phyloP scores from a whole-genome alignment of 257 asterid genomes.

The Henckelia pumila region DNA sequence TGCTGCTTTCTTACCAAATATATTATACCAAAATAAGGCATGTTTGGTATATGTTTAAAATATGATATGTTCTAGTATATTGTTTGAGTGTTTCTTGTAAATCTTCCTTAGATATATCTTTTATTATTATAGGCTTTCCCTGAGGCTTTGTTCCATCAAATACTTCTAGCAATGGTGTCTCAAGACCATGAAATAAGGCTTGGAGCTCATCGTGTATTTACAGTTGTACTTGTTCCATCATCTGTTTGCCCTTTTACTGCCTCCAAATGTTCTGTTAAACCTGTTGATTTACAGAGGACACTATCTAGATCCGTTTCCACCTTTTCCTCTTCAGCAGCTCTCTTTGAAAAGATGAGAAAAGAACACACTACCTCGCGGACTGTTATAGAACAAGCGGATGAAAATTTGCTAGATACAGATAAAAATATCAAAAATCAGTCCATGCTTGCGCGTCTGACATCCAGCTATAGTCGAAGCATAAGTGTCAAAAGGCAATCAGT shows the following conservation, averaged over 20 bases:
- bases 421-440: conserved; percentile 44
- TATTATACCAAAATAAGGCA: conserved; percentile 58
- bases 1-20: conserved; percentile 61
- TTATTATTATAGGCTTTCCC: conserved; percentile 56
- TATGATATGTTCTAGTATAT: conserved; percentile 21
- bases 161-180: conserved; percentile 65
- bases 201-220: conserved; percentile 71
- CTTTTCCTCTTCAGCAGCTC: conserved; percentile 69
- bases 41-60: conserved; percentile 24
- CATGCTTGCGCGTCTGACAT: conserved; percentile 50
- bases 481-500: conserved; percentile 44
- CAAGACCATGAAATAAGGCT: conserved; percentile 72
- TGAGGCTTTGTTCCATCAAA: conserved; percentile 73
- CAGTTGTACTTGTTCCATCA: conserved; percentile 75
- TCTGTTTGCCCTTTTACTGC: conserved; percentile 56
- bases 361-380: conserved; percentile 35
- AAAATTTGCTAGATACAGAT: conserved; percentile 31
- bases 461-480: conserved; percentile 50
- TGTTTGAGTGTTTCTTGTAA: conserved; percentile 19
- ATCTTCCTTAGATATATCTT: conserved; percentile 17
- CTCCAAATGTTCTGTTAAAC: conserved; percentile 28
- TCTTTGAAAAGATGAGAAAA: conserved; percentile 50
- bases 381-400: conserved; percentile 40
- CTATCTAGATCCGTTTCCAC: conserved; percentile 67
- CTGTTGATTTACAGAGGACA: conserved; percentile 50